These are phyloP conservation scores for Emericellopsis terricola DNA, from an alignment of 495 filamentous ascomycete species.

Conservation along the genomic window DNA sequence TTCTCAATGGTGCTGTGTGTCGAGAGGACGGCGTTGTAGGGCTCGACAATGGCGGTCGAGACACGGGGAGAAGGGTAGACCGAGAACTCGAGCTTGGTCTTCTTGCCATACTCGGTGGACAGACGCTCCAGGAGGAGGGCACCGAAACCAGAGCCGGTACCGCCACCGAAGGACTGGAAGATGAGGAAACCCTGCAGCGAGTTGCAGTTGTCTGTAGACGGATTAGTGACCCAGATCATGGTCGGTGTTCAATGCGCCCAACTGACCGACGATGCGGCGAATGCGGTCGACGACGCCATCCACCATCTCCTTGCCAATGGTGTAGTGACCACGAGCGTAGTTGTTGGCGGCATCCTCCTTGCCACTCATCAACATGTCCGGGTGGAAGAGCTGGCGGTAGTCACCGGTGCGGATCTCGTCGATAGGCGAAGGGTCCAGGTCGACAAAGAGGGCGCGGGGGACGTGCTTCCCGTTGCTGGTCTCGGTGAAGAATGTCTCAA, in stretches of 20 bases:
- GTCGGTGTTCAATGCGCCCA: neutral
- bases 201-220: conserved; percentile 65
- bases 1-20: conserved; percentile 98
- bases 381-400: conserved; percentile 94
- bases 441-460: conserved; percentile 76
- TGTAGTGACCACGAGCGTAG: conserved; percentile 98
- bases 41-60: conserved; percentile 93
- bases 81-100: conserved; percentile 98
- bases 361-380: conserved; percentile 96
- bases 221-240: neutral
- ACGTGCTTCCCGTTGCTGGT: conserved; percentile 78
- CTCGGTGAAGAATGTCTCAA: conserved; percentile 86
- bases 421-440: conserved; percentile 78
- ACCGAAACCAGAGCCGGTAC: conserved; percentile 96
- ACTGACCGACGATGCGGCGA: conserved; percentile 71
- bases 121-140: conserved; percentile 95
- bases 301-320: conserved; percentile 95
- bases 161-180: conserved; percentile 99
- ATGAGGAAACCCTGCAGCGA: conserved; percentile 97
- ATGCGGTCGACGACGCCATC: conserved; percentile 95
- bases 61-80: conserved; percentile 96
- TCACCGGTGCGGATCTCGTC: conserved; percentile 87
- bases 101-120: conserved; percentile 97
- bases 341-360: conserved; percentile 99
- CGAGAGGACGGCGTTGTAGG: conserved; percentile 97